Conservation (phyloP, 805 yeast species). For the Schizosaccharomyces japonicus region DNA sequence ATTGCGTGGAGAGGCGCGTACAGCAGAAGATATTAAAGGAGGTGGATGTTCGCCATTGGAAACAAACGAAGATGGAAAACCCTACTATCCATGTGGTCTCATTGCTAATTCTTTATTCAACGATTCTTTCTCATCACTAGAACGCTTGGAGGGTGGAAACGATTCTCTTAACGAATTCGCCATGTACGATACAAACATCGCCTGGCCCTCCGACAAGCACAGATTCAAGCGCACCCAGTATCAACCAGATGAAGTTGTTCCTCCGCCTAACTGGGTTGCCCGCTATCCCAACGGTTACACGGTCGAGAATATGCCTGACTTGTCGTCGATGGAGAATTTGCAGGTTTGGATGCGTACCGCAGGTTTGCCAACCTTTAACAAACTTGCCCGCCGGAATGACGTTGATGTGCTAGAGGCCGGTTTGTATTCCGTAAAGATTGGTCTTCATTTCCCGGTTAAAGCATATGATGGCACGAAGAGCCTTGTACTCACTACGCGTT, state of each 20-base stretch:
- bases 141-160: not conserved
- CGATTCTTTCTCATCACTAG: slow-evolving; percentile 39
- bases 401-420: slow-evolving; percentile 35
- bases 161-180: slow-evolving; percentile 11
- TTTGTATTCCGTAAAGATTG: slow-evolving; percentile 42
- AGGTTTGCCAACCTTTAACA: slow-evolving; percentile 70
- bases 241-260: slow-evolving; percentile 45
- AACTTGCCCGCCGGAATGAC: slow-evolving; percentile 54
- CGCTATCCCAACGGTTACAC: slow-evolving; percentile 72
- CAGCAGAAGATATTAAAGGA: slow-evolving; percentile 24
- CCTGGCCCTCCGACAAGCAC: slow-evolving; percentile 62
- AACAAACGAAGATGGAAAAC: slow-evolving; percentile 27
- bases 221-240: slow-evolving; percentile 55
- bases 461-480: slow-evolving; percentile 77
- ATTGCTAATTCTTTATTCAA: slow-evolving; percentile 83
- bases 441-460: slow-evolving; percentile 51
- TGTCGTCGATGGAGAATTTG: slow-evolving; percentile 54
- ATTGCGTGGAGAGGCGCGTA: slow-evolving; percentile 49
- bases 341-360: slow-evolving; percentile 98
- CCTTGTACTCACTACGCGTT: slow-evolving; percentile 54
- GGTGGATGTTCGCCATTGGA: slow-evolving; percentile 42
- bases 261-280: slow-evolving; percentile 81
- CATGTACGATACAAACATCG: slow-evolving; percentile 38
- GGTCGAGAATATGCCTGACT: slow-evolving; percentile 52
- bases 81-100: slow-evolving; percentile 81